Percentiles rank a stretch among this genome's conserved stretches.
These are phyloP conservation scores for Zygotorulaspora sp. DNA, from an alignment of 805 yeast genomes.

Conservation along the genomic window DNA sequence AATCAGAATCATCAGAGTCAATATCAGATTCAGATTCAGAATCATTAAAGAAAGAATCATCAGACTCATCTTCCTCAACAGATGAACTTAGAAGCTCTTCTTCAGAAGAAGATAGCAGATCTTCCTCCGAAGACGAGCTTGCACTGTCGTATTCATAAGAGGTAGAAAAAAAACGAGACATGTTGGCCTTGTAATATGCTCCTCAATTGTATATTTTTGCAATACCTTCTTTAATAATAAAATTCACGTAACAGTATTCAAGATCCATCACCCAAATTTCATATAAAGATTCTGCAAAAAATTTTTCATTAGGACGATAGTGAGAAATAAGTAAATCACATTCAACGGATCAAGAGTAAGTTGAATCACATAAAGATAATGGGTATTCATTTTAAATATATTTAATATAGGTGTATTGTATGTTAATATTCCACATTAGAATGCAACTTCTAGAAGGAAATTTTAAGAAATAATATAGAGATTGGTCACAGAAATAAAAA, in stretches of 20 bases:
- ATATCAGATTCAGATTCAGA: conserved; percentile 38
- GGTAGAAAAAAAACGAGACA: conserved; percentile 89
- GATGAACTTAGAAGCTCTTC: conserved; percentile 36
- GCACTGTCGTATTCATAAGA: conserved; percentile 43
- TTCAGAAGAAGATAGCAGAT: conserved; percentile 40
- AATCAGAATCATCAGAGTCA: conserved; percentile 42
- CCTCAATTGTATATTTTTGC: conserved; percentile 4
- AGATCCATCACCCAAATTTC: too few species aligned
- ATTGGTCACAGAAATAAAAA: conserved; percentile 1
- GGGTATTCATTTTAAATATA: too few species aligned
- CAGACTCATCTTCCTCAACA: conserved; percentile 36
- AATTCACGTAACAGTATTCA: too few species aligned
- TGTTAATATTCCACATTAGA: too few species aligned
- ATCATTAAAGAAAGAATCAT: conserved; percentile 37
- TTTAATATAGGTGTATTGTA: too few species aligned
- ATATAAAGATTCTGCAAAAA: conserved; percentile 8
- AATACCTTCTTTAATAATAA: neutral
- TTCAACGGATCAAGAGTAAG: conserved; percentile 2
- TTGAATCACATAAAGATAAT: too few species aligned
- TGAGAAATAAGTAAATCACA: conserved; percentile 3
- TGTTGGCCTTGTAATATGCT: conserved; percentile 26
- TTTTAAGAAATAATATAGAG: conserved; percentile 4
- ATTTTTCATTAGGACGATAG: conserved; percentile 15
- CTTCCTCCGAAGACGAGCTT: conserved; percentile 43
- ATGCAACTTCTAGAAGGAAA: too few species aligned